A percentile compares a stretch with the other conserved stretches of the same genome.
These are phyloP conservation scores for Fennellomyces sp. DNA, from an alignment of 371 early-diverging fungal genomes.

Conservation along the genomic window DNA sequence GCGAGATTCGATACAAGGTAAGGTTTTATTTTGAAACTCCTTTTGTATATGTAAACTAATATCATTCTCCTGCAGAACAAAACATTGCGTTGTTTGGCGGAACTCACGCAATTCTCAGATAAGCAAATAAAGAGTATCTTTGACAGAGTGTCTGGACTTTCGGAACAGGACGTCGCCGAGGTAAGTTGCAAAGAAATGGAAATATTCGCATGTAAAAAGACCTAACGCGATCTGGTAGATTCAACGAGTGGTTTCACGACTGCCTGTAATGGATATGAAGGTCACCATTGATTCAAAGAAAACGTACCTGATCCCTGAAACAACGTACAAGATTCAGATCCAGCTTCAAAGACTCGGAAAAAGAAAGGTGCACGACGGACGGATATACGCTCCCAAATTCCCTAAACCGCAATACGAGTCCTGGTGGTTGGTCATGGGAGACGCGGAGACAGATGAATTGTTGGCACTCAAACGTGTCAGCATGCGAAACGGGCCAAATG, in stretches of 20 bases:
- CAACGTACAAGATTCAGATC: constrained; percentile 54
- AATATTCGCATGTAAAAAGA: not conserved
- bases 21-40: not conserved
- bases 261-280: constrained; percentile 64
- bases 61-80: constrained; percentile 36
- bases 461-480: constrained; percentile 78
- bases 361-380: constrained; percentile 56
- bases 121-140: constrained; percentile 58
- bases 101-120: constrained; percentile 47
- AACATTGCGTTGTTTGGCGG: constrained; percentile 41
- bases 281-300: constrained; percentile 41
- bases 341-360: constrained; percentile 37
- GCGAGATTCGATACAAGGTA: constrained; percentile 38
- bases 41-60: not conserved
- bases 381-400: constrained; percentile 75
- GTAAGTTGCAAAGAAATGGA: constrained; percentile 15
- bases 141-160: constrained; percentile 41
- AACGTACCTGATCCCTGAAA: constrained; percentile 46
- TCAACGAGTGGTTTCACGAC: constrained; percentile 50
- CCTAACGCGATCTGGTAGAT: no score
- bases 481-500: constrained; percentile 64
- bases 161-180: constrained; percentile 34
- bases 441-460: constrained; percentile 65
- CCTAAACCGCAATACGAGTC: constrained; percentile 92
- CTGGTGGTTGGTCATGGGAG: constrained; percentile 87